phyloP scores from a whole-genome alignment of 2,329 filamentous ascomycete species.

The Penicillium sclerotigenum region DNA sequence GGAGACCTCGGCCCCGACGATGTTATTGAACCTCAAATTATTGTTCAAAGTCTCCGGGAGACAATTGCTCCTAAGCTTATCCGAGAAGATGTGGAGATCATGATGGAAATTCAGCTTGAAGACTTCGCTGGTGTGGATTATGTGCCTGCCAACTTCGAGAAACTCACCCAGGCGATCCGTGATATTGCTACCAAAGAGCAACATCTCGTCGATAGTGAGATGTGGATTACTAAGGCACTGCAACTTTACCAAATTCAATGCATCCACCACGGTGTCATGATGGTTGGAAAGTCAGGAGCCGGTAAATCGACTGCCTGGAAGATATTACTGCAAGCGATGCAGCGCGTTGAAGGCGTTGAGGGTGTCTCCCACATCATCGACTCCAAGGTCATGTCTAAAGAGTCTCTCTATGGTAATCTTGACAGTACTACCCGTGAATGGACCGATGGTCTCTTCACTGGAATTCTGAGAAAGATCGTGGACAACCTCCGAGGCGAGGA shows the following conservation, averaged over 20 bases:
- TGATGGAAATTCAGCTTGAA: constrained; percentile 75
- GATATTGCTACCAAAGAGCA: constrained; percentile 73
- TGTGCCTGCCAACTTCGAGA: constrained; percentile 78
- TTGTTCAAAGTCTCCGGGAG: constrained; percentile 96
- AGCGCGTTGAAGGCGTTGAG: constrained; percentile 85
- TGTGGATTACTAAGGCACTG: constrained; percentile 95
- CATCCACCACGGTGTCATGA: constrained; percentile 99
- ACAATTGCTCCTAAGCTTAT: constrained; percentile 98
- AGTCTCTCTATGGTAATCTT: constrained; percentile 90
- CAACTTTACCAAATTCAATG: constrained; percentile 98
- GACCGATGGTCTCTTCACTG: constrained; percentile 98
- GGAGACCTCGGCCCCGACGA: constrained; percentile 63
- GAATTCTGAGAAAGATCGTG: constrained; percentile 95
- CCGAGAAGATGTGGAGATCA: constrained; percentile 81
- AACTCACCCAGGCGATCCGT: constrained; percentile 76
- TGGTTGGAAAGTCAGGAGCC: constrained; percentile 97
- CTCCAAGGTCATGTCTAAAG: constrained; percentile 99
- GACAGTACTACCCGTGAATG: constrained; percentile 97
- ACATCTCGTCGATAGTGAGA: constrained; percentile 84
- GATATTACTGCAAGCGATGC: constrained; percentile 82
- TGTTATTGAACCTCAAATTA: constrained; percentile 89
- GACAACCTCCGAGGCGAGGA: constrained; percentile 98
- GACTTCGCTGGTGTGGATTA: constrained; percentile 94
- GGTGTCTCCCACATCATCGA: constrained; percentile 97
- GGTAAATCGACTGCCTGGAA: constrained; percentile 97